Evolutionary conservation across 805 yeast genomes (phyloP), one percentile per base, ranked within the genome.

Genomic region (Kuraishia ogatae): DNA sequence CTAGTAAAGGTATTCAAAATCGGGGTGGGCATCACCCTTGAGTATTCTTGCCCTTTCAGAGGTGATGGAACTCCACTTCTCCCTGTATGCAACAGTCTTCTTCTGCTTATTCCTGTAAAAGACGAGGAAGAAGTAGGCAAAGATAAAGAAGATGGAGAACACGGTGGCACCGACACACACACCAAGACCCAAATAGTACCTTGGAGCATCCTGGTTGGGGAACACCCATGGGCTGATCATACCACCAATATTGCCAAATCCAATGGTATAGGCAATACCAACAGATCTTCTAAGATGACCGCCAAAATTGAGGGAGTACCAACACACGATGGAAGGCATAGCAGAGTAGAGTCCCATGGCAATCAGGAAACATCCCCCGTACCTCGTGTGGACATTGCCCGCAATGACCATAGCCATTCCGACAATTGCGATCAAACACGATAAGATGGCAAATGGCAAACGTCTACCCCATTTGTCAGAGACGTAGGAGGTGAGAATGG

Each of bases 181-280:
- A 50, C 78, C 67, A 55, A 81, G 67, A 48, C 89, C 91, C 49
- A 77, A 80, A 39, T 62, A 71, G 64, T 79, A 85, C 35, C 68
- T 69, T n/a, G 90, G 90, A 15, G 86, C 75, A 58, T 84, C 87
- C 48, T 67, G 62, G 47, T 77, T 61, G 50, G 80, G 72, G 70
- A 80, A 84, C 21, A 82, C 68, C 60, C 75, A 85, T 1, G 87
- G 77, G 4, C 89, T 71, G 55, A 84, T 76, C 61, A 85, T 84
- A 57, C 89, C 89, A 50, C 89, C 90, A 62, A 83, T 83, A 68
- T 85, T 85, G 54, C 89, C 90, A 61, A 85, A 83, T 0, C 89
- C 89, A 62, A 85, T 79, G 61, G 81, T 83, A 59, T 75, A 74
- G 0, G 79, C 80, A 22, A 79, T 66, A 55, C 76, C 71, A 46